phyloP scores from a whole-genome alignment of 2,329 filamentous ascomycete genomes.

The Chrysoporthe puriensis region DNA sequence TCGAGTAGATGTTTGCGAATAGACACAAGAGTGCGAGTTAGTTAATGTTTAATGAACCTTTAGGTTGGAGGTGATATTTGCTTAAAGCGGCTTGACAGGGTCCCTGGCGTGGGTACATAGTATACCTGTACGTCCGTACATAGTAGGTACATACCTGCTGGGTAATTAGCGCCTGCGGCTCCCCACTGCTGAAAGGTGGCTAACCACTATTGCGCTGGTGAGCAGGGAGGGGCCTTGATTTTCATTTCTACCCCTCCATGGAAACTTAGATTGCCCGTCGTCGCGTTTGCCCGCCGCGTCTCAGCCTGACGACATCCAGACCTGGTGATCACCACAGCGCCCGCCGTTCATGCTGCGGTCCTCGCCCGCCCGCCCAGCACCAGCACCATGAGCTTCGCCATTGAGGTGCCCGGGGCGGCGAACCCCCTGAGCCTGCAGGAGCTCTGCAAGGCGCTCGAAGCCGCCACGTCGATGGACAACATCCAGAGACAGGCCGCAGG shows the following conservation, averaged over 20 bases:
- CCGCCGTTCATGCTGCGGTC: conserved; percentile 1
- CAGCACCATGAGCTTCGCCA: conserved; percentile 64
- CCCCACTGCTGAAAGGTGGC: not conserved
- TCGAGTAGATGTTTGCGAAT: no score
- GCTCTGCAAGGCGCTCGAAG: conserved; percentile 66
- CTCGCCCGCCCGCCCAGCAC: not conserved
- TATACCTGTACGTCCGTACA: not conserved
- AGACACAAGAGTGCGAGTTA: no score
- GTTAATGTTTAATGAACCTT: no score
- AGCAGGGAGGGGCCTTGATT: not conserved
- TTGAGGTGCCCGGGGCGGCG: conserved; percentile 83
- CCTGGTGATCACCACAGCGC: not conserved
- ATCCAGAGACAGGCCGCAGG: conserved; percentile 68
- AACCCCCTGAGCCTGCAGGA: conserved; percentile 68
- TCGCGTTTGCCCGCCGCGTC: conserved; percentile 5
- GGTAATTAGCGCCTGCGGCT: not conserved
- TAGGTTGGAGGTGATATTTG: no score
- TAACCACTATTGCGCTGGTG: not conserved
- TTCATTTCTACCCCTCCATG: conserved; percentile 8
- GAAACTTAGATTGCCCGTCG: not conserved
- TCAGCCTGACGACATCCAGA: not conserved
- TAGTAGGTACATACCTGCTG: not conserved
- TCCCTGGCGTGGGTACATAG: not conserved
- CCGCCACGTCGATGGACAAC: conserved; percentile 65
- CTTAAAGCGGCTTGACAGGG: no score